Percentiles rank a stretch among this genome's conserved stretches.
These are phyloP conservation scores for Dimocarpus longan DNA, from an alignment of 345 rosid species.

Conservation along the genomic window DNA sequence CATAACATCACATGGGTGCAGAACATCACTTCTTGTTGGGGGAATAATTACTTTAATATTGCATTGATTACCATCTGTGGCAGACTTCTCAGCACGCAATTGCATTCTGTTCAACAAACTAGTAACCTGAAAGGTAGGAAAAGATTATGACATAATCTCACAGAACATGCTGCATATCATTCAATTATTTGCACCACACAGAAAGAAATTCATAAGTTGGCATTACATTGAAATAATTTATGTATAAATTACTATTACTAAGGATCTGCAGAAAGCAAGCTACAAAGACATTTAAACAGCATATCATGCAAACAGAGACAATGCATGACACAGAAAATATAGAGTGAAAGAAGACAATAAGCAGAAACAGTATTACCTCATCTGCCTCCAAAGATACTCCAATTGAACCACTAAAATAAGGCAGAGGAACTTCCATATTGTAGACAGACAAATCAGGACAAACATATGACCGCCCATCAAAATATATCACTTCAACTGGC, in stretches of 20 bases:
- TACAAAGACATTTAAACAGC: background rate
- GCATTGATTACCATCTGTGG: constrained; percentile 38
- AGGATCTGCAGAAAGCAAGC: background rate
- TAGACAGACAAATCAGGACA: constrained; percentile 79
- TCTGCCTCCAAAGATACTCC: constrained; percentile 75
- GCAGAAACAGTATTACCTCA: constrained; percentile 53
- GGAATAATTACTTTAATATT: constrained; percentile 68
- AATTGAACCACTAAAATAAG: constrained; percentile 68
- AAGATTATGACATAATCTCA: constrained; percentile 14
- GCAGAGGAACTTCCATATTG: constrained; percentile 79
- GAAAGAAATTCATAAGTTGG: background rate
- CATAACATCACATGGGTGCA: constrained; percentile 93
- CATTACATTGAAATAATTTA: background rate
- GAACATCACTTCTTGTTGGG: constrained; percentile 88
- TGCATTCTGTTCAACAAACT: constrained; percentile 78
- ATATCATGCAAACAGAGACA: background rate
- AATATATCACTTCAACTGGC: constrained; percentile 82
- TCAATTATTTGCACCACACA: background rate
- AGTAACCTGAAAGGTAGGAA: constrained; percentile 53
- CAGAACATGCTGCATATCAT: background rate
- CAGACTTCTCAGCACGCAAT: constrained; percentile 51
- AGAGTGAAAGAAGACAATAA: background rate
- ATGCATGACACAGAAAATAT: background rate
- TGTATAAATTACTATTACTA: background rate
- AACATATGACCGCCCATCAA: constrained; percentile 58